Evolutionary conservation across 179 eudicot species (phyloP), one percentile per base, ranked within the genome.

Genomic region (Amaranthus tricolor): DNA sequence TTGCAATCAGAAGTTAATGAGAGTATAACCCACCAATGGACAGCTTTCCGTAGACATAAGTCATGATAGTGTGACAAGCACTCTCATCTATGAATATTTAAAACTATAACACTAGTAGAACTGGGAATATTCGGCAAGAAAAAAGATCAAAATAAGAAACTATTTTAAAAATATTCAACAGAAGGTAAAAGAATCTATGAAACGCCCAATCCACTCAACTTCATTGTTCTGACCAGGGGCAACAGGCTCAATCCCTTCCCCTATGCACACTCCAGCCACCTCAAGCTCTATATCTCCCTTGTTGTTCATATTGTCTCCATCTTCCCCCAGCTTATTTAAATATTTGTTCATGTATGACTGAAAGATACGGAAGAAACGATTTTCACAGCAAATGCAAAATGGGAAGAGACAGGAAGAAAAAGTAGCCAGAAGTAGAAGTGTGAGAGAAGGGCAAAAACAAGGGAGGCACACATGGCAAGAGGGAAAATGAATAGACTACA

Each of bases 1-100:
- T 55, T 44, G 45, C 63, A 66, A 66, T 68, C 47, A 77, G 62
- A 43, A 51, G 68, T 64, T 50, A 19, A 74, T 40, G 45, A 75
- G 40, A 66, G 58, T 65, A 45, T 68, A 48, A 19, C 19, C 69
- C 62, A 66, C 59, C 60, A 66, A 59, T n/a, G 45, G 15, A 72
- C 9, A 69, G 60, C 50, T 49, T 44, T 67, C 48, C 43, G 11
- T 47, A 56, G 70, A 64, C 57, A 67, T 4, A 73, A 76, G 61
- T 55, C 43, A 40, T 17, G 44, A 11, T 31, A 63, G 11, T 40
- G 49, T 49, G 17, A 63, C 40, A 40, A 68, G 50, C 69, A 66
- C 53, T 45, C 7, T 9, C 63, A 19, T 20, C 10, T 7, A 59
- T 6, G 4, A 59, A 40, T 31, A 56, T 56, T 14, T 56, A 1